A percentile compares a stretch with the other conserved stretches of the same genome.
These are phyloP conservation scores for Heimioporus sp. DNA, from an alignment of 768 basidiomycete species.

Conservation along the genomic window DNA sequence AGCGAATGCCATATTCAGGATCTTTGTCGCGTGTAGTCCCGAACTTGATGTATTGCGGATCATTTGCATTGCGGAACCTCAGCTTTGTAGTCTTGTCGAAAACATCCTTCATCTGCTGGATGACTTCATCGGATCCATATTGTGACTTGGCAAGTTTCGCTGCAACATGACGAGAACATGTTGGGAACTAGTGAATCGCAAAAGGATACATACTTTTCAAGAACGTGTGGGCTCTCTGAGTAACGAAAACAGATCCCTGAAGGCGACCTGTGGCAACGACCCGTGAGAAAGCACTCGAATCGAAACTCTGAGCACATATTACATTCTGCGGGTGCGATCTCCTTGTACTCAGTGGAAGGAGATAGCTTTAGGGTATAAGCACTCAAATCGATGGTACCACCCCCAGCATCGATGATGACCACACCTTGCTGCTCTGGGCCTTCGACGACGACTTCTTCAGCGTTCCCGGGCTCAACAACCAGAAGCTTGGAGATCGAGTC, in stretches of 20 bases:
- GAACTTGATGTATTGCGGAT: conserved; percentile 38
- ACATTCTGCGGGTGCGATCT: conserved; percentile 35
- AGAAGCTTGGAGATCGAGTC: conserved; percentile 19
- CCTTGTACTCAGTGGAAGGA: conserved; percentile 26
- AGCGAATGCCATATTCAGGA: conserved; percentile 29
- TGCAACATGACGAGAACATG: neutral
- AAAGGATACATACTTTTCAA: too few relatives aligned
- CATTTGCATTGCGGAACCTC: conserved; percentile 35
- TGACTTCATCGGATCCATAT: conserved; percentile 28
- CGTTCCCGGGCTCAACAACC: neutral
- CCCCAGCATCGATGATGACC: conserved; percentile 45
- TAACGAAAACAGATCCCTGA: conserved; percentile 38
- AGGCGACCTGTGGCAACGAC: conserved; percentile 29
- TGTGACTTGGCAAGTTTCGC: conserved; percentile 29
- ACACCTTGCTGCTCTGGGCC: conserved; percentile 33
- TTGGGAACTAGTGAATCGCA: too few relatives aligned
- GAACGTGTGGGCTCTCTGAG: conserved; percentile 25
- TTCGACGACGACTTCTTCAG: neutral
- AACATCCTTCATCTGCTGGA: conserved; percentile 29
- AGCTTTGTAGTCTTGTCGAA: conserved; percentile 39
- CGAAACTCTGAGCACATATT: neutral
- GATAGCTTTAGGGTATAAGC: conserved; percentile 29
- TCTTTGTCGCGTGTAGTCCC: conserved; percentile 37
- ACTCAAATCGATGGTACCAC: conserved; percentile 40
- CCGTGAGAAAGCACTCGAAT: neutral